Percentiles rank a stretch among this genome's conserved stretches.
These are phyloP conservation scores for Sugiyamaella novakii DNA, from an alignment of 1,139 yeast species.

Conservation along the genomic window DNA sequence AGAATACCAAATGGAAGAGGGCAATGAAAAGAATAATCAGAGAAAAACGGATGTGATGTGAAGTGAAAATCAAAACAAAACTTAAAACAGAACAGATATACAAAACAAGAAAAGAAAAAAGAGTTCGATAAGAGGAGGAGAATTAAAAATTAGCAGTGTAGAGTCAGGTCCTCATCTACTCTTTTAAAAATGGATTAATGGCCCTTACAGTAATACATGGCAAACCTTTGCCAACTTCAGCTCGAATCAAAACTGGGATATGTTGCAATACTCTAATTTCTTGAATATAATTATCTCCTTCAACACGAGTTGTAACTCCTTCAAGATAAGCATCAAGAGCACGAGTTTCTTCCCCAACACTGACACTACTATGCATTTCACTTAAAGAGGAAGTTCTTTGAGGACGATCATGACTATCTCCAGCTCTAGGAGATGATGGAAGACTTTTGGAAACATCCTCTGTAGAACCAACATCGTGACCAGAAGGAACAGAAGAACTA, in stretches of 20 bases:
- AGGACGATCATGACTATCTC: conserved; percentile 33
- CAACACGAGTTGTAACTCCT: conserved; percentile 53
- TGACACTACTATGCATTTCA: conserved; percentile 30
- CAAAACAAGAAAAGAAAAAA: neutral
- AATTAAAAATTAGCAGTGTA: neutral
- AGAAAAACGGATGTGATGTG: neutral
- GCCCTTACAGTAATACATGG: conserved; percentile 94
- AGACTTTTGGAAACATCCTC: conserved; percentile 32
- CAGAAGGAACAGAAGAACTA: neutral
- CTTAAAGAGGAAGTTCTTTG: conserved; percentile 38
- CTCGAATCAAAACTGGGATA: conserved; percentile 83
- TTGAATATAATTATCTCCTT: conserved; percentile 65
- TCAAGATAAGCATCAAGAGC: conserved; percentile 47
- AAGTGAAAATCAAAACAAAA: neutral
- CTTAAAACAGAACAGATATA: neutral
- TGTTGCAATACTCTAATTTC: conserved; percentile 75
- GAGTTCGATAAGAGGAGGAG: neutral
- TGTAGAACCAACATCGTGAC: conserved; percentile 10
- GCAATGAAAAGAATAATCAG: neutral
- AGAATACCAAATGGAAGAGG: neutral
- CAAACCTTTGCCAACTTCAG: conserved; percentile 85
- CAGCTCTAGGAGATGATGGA: conserved; percentile 37
- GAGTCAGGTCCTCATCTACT: neutral
- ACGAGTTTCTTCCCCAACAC: conserved; percentile 29
- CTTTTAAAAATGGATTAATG: conserved; percentile 71